A percentile compares a stretch with the other conserved stretches of the same genome.
Evolutionary conservation across 345 rosid genomes (phyloP).

Genomic region (Combretum micranthum): DNA sequence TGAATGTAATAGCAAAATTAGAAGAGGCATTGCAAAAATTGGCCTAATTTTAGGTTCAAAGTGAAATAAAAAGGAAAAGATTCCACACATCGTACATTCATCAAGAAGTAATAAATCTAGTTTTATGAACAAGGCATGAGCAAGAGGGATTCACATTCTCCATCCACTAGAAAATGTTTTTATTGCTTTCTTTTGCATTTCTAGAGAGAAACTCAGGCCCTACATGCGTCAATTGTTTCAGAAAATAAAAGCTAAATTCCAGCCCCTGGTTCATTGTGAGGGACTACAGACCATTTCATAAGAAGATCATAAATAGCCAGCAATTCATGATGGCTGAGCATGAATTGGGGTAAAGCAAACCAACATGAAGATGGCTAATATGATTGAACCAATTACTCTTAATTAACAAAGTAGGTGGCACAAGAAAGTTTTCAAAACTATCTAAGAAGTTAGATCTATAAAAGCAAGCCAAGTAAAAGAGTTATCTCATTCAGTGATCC

Average conservation of each 20-base stretch:
- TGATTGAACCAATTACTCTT: too few species aligned
- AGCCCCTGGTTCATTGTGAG: too few species aligned
- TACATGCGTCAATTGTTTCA: slow-evolving; percentile 23
- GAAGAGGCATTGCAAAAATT: slow-evolving; percentile 2
- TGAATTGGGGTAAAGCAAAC: too few species aligned
- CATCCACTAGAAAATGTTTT: slow-evolving; percentile 97
- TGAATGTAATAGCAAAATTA: slow-evolving; percentile 6
- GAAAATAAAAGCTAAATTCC: too few species aligned
- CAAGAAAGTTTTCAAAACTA: too few species aligned
- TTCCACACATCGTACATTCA: slow-evolving; percentile 72
- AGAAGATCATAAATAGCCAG: background rate
- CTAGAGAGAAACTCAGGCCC: slow-evolving; percentile 96
- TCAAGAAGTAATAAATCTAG: slow-evolving; percentile 95
- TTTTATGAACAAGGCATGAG: slow-evolving; percentile 88
- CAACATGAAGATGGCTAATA: too few species aligned
- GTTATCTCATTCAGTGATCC: too few species aligned
- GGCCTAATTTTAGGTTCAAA: background rate
- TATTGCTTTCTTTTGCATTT: slow-evolving; percentile 80
- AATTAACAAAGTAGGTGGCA: too few species aligned
- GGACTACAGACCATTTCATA: background rate
- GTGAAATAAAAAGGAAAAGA: background rate
- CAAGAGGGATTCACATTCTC: slow-evolving; percentile 98
- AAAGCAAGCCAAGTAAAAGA: too few species aligned
- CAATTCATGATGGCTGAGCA: too few species aligned
- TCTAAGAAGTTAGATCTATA: too few species aligned